Percentiles rank a stretch among this genome's conserved stretches.
phyloP scores from a whole-genome alignment of 2,329 filamentous ascomycete genomes.

The Monilinia polystroma region DNA sequence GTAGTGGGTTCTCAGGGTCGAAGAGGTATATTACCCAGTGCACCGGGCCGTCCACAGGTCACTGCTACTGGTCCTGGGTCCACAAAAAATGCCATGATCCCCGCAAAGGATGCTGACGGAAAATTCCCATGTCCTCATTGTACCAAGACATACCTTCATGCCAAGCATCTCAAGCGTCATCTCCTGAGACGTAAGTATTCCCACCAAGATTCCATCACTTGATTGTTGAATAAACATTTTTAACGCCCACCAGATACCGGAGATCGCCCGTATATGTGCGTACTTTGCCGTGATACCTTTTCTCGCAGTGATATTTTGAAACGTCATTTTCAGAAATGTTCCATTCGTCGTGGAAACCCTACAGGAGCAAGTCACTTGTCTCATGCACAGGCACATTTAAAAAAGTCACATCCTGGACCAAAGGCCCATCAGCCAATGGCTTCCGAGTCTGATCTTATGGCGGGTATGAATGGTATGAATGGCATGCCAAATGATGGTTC shows the following conservation, averaged over 20 bases:
- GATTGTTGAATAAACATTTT: slow-evolving; percentile 27
- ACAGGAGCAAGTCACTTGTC: slow-evolving; percentile 93
- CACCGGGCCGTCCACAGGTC: slow-evolving; percentile 79
- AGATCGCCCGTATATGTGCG: slow-evolving; percentile 97
- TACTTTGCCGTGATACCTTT: slow-evolving; percentile 96
- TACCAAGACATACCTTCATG: slow-evolving; percentile 95
- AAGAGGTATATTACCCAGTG: slow-evolving; percentile 86
- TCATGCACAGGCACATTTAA: slow-evolving; percentile 85
- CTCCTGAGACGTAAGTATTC: slow-evolving; percentile 80
- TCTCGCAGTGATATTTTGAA: slow-evolving; percentile 97
- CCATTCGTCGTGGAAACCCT: slow-evolving; percentile 91
- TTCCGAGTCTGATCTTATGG: slow-evolving; percentile 54
- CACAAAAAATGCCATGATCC: slow-evolving; percentile 78
- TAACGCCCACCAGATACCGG: slow-evolving; percentile 71
- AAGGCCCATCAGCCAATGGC: slow-evolving; percentile 54
- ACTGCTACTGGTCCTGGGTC: slow-evolving; percentile 66
- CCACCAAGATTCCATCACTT: slow-evolving; percentile 19
- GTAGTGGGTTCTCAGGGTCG: slow-evolving; percentile 94
- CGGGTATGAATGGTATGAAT: slow-evolving; percentile 43
- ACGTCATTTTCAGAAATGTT: slow-evolving; percentile 99
- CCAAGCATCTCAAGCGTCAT: slow-evolving; percentile 97
- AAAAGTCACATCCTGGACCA: slow-evolving; percentile 63
- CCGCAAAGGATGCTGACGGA: slow-evolving; percentile 92
- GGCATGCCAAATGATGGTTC: slow-evolving; percentile 56
- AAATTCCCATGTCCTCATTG: slow-evolving; percentile 98